phyloP scores from a whole-genome alignment of 129 eudicot genomes.

The Rutidosis leptorrhynchoides region DNA sequence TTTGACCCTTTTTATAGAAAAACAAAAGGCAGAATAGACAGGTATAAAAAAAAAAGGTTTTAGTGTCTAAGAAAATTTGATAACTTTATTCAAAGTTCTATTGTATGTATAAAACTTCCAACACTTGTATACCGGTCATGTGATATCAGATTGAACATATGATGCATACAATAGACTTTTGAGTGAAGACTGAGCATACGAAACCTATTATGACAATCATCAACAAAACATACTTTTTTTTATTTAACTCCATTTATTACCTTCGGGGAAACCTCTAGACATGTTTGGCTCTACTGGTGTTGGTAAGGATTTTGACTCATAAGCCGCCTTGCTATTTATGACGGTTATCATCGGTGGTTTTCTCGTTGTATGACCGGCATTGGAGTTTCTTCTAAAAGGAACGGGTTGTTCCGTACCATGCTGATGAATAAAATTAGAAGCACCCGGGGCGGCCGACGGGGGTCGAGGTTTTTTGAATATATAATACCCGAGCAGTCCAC shows the following conservation, averaged over 20 bases:
- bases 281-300: slow-evolving; percentile 17
- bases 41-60: neutral
- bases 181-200: neutral
- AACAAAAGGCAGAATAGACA: neutral
- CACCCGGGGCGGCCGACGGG: slow-evolving; percentile 17
- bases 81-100: neutral
- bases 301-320: slow-evolving; percentile 8
- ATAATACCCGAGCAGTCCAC: slow-evolving; percentile 75
- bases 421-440: slow-evolving; percentile 26
- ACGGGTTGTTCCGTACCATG: slow-evolving; percentile 44
- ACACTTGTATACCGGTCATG: too few species aligned
- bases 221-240: neutral
- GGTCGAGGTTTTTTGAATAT: slow-evolving; percentile 31
- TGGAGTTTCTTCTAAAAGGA: slow-evolving; percentile 25
- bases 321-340: slow-evolving; percentile 14
- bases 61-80: neutral
- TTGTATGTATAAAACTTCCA: too few species aligned
- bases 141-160: too few species aligned
- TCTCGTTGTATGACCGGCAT: slow-evolving; percentile 12
- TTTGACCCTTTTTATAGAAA: slow-evolving; percentile 23
- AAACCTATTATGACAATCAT: neutral
- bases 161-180: too few species aligned
- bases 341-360: slow-evolving; percentile 15
- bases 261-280: slow-evolving; percentile 29
- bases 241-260: slow-evolving; percentile 19